phyloP scores from a whole-genome alignment of 2,329 filamentous ascomycete genomes.

The Tolypocladium cylindrosporum region DNA sequence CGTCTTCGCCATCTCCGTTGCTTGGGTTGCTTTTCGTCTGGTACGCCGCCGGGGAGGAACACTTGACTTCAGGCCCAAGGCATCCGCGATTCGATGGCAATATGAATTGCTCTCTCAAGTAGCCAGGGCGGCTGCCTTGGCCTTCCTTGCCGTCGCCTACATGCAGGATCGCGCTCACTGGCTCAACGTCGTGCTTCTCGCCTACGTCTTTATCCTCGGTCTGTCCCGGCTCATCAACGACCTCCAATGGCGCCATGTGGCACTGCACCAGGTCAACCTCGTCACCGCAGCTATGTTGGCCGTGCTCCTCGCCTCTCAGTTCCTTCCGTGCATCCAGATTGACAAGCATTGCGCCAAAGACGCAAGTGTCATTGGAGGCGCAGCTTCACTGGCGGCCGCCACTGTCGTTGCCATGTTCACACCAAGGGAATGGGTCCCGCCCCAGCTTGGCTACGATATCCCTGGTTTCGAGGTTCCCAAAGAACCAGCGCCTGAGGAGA shows the following conservation, averaged over 20 bases:
- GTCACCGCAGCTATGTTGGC: conserved; percentile 26
- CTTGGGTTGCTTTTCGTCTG: conserved; percentile 23
- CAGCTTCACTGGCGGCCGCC: conserved; percentile 25
- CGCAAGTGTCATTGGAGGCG: conserved; percentile 20
- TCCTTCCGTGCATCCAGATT: conserved; percentile 33
- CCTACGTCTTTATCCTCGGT: conserved; percentile 33
- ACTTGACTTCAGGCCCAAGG: conserved; percentile 16
- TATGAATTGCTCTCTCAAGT: conserved; percentile 34
- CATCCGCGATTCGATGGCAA: conserved; percentile 27
- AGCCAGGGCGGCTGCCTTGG: conserved; percentile 26
- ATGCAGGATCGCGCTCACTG: conserved; percentile 21
- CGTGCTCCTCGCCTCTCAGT: conserved; percentile 24
- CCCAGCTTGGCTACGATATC: conserved; percentile 26
- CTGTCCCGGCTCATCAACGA: conserved; percentile 30
- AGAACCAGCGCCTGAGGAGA: conserved; percentile 39
- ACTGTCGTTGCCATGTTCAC: conserved; percentile 31
- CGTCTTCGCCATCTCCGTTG: conserved; percentile 25
- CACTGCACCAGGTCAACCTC: conserved; percentile 39
- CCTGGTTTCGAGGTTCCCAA: conserved; percentile 24
- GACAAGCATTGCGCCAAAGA: conserved; percentile 18
- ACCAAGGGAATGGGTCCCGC: conserved; percentile 40
- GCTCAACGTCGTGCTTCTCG: conserved; percentile 24
- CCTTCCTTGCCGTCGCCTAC: conserved; percentile 27
- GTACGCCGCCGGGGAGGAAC: conserved; percentile 19
- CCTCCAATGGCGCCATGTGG: conserved; percentile 33